Percentiles rank a stretch among this genome's conserved stretches.
These are phyloP conservation scores for Gossypium armourianum DNA, from an alignment of 441 rosid species.

Conservation along the genomic window DNA sequence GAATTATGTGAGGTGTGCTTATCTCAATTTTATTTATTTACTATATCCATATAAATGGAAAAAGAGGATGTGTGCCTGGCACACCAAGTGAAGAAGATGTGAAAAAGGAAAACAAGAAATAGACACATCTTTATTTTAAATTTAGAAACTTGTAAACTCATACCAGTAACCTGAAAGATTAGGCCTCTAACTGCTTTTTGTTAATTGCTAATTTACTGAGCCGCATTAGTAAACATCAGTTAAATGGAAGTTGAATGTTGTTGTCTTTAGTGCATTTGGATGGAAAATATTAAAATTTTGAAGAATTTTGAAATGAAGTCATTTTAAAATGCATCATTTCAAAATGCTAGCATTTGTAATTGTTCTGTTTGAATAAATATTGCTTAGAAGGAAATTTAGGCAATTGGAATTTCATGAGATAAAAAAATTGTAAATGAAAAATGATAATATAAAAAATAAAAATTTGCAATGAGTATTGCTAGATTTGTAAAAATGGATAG, in stretches of 20 bases:
- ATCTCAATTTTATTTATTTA: slow-evolving; percentile 10
- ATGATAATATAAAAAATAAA: not conserved
- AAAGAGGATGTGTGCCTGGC: not conserved
- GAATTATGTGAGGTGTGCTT: slow-evolving; percentile 60
- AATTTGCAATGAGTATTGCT: not conserved
- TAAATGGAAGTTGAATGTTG: not conserved
- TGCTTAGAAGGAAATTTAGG: not conserved
- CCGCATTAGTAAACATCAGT: not conserved
- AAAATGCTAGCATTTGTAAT: not conserved
- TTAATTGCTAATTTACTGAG: not conserved
- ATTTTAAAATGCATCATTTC: slow-evolving; percentile 5
- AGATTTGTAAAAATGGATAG: not conserved
- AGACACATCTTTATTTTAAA: not conserved
- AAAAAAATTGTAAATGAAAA: not conserved
- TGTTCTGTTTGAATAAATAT: not conserved
- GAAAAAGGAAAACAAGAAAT: not conserved
- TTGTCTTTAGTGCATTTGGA: slow-evolving; percentile 4
- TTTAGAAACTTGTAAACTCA: not conserved
- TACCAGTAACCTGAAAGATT: not conserved
- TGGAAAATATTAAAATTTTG: not conserved
- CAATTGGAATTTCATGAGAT: not conserved
- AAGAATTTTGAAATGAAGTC: not conserved
- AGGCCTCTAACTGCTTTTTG: not conserved
- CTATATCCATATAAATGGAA: not conserved
- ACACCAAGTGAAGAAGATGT: not conserved